Percentiles rank a stretch among this genome's conserved stretches.
Evolutionary conservation across 371 early-diverging fungal species (phyloP).

Genomic region (Paramicrosporidium saccamoebae): DNA sequence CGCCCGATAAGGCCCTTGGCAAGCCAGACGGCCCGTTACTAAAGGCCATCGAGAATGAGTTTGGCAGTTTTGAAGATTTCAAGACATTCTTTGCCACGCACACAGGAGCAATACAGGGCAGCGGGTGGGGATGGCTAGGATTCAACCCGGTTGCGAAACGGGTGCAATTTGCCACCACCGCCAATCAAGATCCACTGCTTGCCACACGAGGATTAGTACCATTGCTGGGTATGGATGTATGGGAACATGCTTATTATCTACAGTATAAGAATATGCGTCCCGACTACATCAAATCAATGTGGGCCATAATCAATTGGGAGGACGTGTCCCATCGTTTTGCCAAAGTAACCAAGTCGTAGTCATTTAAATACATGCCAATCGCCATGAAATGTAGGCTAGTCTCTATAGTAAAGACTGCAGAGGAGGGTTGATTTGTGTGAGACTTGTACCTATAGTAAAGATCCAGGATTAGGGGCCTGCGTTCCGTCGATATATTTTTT

Average conservation of each 20-base stretch:
- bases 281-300: constrained; percentile 74
- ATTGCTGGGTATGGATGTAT: constrained; percentile 77
- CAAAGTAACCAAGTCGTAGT: constrained; percentile 1
- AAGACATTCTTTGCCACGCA: constrained; percentile 32
- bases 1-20: constrained; percentile 38
- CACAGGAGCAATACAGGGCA: constrained; percentile 70
- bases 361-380: too few relatives aligned
- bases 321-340: constrained; percentile 44
- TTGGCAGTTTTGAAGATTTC: constrained; percentile 60
- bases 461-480: too few relatives aligned
- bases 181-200: constrained; percentile 50
- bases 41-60: constrained; percentile 38
- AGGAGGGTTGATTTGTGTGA: too few relatives aligned
- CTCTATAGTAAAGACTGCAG: too few relatives aligned
- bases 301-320: constrained; percentile 94
- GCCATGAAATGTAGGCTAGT: too few relatives aligned
- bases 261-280: constrained; percentile 88
- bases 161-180: constrained; percentile 52
- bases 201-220: constrained; percentile 44
- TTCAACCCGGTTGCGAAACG: constrained; percentile 37
- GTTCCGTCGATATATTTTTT: too few relatives aligned
- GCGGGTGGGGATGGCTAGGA: constrained; percentile 93
- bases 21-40: constrained; percentile 21
- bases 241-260: constrained; percentile 96
- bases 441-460: too few relatives aligned